These are phyloP conservation scores for Lantana camara DNA, from an alignment of 257 asterid genomes.

Conservation along the genomic window DNA sequence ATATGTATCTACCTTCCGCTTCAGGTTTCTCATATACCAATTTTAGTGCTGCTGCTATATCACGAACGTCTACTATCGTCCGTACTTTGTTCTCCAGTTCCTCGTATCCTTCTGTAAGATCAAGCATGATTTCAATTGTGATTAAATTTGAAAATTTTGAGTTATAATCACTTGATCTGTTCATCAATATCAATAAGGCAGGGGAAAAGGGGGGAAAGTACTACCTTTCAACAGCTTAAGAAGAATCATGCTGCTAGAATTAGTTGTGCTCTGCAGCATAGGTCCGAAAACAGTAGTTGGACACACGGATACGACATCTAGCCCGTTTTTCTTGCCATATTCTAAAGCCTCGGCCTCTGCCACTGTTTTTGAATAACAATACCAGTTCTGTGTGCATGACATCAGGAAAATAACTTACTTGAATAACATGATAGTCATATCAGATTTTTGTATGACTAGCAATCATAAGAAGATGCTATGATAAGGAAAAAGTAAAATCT, in stretches of 20 bases:
- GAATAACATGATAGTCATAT: too few species aligned
- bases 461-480: too few species aligned
- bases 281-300: slow-evolving; percentile 75
- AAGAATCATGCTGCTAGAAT: slow-evolving; percentile 63
- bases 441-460: too few species aligned
- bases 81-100: slow-evolving; percentile 39
- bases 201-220: background rate
- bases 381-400: slow-evolving; percentile 66
- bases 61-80: slow-evolving; percentile 66
- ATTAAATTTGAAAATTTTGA: too few species aligned
- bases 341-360: slow-evolving; percentile 74
- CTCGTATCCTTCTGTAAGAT: slow-evolving; percentile 56
- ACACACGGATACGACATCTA: slow-evolving; percentile 56
- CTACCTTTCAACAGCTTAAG: slow-evolving; percentile 69
- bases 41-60: slow-evolving; percentile 59
- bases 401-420: slow-evolving; percentile 3
- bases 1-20: slow-evolving; percentile 76
- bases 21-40: slow-evolving; percentile 60
- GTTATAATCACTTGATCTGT: too few species aligned
- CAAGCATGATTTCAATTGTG: background rate
- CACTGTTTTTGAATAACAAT: slow-evolving; percentile 66
- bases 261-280: slow-evolving; percentile 55
- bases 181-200: too few species aligned
- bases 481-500: too few species aligned
- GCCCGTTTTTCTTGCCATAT: slow-evolving; percentile 58